Evolutionary conservation across 306 rosid genomes (phyloP).

Genomic region (Adenanthera pavonina): DNA sequence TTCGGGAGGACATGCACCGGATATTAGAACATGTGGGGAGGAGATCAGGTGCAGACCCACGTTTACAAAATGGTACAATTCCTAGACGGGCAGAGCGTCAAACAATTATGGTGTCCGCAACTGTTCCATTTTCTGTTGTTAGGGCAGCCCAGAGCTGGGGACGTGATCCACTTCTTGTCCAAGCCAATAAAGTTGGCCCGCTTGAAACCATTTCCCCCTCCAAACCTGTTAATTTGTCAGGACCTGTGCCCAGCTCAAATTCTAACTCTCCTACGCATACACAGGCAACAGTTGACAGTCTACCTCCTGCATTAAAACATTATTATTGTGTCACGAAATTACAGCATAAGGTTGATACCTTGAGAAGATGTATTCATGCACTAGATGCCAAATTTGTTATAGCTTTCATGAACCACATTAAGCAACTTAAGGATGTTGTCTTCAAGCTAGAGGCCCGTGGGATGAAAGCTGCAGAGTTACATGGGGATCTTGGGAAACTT

Average conservation of each 20-base stretch:
- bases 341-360: slow-evolving; percentile 87
- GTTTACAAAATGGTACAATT: slow-evolving; percentile 46
- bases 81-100: slow-evolving; percentile 63
- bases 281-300: slow-evolving; percentile 67
- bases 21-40: slow-evolving; percentile 90
- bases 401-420: slow-evolving; percentile 92
- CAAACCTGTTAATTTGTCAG: slow-evolving; percentile 55
- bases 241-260: slow-evolving; percentile 38
- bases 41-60: slow-evolving; percentile 59
- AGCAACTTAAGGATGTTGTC: slow-evolving; percentile 88
- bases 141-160: slow-evolving; percentile 97
- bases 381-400: slow-evolving; percentile 85
- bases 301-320: slow-evolving; percentile 85
- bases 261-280: slow-evolving; percentile 45
- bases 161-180: slow-evolving; percentile 75
- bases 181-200: slow-evolving; percentile 68
- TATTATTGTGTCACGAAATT: slow-evolving; percentile 74
- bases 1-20: slow-evolving; percentile 93
- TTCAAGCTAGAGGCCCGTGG: slow-evolving; percentile 95
- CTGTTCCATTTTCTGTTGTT: slow-evolving; percentile 87
- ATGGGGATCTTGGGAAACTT: slow-evolving; percentile 97
- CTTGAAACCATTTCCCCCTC: slow-evolving; percentile 66
- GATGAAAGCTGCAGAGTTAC: slow-evolving; percentile 78
- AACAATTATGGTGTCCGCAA: slow-evolving; percentile 87
- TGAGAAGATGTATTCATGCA: slow-evolving; percentile 91